Evolutionary conservation across 305 asterid genomes (phyloP), one percentile per base, ranked within the genome.

Genomic region (Striga hermonthica): DNA sequence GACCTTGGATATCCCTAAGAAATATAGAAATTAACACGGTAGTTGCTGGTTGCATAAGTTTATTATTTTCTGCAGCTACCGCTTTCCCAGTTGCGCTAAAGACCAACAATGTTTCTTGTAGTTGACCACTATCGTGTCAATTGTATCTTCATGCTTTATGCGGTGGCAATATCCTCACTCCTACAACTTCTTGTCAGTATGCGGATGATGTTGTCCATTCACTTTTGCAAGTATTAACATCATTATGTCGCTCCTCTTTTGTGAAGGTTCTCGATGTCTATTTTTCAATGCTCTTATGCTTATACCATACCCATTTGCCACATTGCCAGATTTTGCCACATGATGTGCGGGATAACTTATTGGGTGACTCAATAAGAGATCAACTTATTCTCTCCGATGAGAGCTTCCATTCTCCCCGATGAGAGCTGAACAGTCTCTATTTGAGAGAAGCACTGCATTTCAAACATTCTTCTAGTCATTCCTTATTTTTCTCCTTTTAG

Each of bases 241-340:
- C 62, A 50, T 7, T 57, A 43, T 22, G 31, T 2, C 31, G 31
- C 31, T 22, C 31, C 31, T 22, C 31, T 22, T 22, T 22, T 22
- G 31, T 22, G 31, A 22, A 22, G 31, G 31, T 22, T 22, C 31
- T 22, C 31, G 31, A 22, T 22, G 31, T 48, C 16, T 39, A 4
- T 41, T 59, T 3, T 65, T 41, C 58, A 4, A 28, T 3, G 40
- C 59, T 9, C 37, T 64, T 31, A 36, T 48, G 16, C 31, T 56
- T 1, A 7, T 68, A 60, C 16, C 64, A 22, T 22, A 22, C 31
- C 31, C 31, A 59, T 50, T 65, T 9, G 40, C 43, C 52, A 65
- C 5, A 2, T 60, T 22, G 11, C 10, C 77, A 88, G 93, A 82
- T 85, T 75, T 82, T 88, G 50, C 95, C 95, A 11, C 53, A 49